Evolutionary conservation across 495 filamentous ascomycete genomes (phyloP).

Genomic region (Mycothermus thermophilus): DNA sequence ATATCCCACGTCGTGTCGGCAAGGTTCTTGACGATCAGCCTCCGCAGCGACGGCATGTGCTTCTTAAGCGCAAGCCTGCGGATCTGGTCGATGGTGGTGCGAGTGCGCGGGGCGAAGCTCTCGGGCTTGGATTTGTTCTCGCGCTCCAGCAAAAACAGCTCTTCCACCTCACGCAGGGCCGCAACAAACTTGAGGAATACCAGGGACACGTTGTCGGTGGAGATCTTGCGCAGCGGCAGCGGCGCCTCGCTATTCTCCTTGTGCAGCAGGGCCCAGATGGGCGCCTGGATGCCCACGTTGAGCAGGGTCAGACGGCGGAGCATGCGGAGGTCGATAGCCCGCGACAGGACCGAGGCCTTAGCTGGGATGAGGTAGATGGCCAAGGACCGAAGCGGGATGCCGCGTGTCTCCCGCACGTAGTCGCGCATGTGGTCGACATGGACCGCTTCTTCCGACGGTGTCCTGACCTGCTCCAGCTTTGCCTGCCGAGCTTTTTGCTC

Average conservation of each 20-base stretch:
- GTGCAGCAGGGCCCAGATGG: constrained; percentile 40
- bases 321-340: constrained; percentile 37
- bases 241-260: constrained; percentile 36
- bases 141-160: constrained; percentile 46
- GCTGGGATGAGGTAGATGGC: constrained; percentile 44
- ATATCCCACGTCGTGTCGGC: constrained; percentile 40
- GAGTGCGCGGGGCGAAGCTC: constrained; percentile 32
- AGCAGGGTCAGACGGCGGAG: constrained; percentile 44
- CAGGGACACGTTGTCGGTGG: constrained; percentile 45
- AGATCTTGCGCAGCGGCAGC: constrained; percentile 39
- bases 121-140: constrained; percentile 33
- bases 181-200: constrained; percentile 37
- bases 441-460: constrained; percentile 7
- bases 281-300: constrained; percentile 44
- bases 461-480: constrained; percentile 13
- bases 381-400: constrained; percentile 37
- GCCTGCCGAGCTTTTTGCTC: constrained; percentile 13
- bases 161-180: constrained; percentile 36
- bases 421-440: constrained; percentile 23
- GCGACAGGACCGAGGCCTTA: constrained; percentile 36
- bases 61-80: constrained; percentile 35
- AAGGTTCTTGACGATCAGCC: constrained; percentile 38
- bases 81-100: constrained; percentile 37
- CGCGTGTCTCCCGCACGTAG: constrained; percentile 40
- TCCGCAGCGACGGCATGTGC: constrained; percentile 28